Percentiles rank a stretch among this genome's conserved stretches.
Conservation (phyloP, 805 yeast species). For the Cyberlindnera maritima region DNA sequence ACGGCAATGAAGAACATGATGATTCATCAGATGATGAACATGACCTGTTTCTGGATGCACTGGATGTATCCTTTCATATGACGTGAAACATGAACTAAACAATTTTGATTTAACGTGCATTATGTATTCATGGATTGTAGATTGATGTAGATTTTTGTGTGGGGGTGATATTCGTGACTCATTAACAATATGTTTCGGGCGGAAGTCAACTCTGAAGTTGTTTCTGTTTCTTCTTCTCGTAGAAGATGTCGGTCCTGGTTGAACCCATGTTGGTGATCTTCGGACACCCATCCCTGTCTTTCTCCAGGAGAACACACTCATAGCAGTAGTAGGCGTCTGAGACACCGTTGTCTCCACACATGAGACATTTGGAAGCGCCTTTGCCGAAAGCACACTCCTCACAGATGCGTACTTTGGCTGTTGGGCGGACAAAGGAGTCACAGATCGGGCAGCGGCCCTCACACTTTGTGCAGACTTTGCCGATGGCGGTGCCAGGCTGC, state of each 20-base stretch:
- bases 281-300: slow-evolving; percentile 92
- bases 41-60: slow-evolving; percentile 12
- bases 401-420: slow-evolving; percentile 66
- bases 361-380: slow-evolving; percentile 61
- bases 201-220: slow-evolving; percentile 14
- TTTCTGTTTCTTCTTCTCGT: slow-evolving; percentile 47
- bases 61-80: neutral
- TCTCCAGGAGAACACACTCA: slow-evolving; percentile 78
- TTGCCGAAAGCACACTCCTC: slow-evolving; percentile 83
- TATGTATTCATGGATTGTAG: neutral
- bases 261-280: slow-evolving; percentile 77
- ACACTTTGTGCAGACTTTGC: slow-evolving; percentile 76
- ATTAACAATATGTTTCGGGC: neutral
- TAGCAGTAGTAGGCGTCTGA: slow-evolving; percentile 78
- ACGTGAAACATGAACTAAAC: neutral
- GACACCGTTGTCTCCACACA: slow-evolving; percentile 67
- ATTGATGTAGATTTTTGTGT: too few relatives aligned
- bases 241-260: slow-evolving; percentile 63
- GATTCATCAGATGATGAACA: slow-evolving; percentile 2
- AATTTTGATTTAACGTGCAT: neutral
- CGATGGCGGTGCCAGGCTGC: slow-evolving; percentile 74
- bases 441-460: slow-evolving; percentile 92
- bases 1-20: neutral
- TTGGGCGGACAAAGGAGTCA: slow-evolving; percentile 78
- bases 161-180: neutral